A percentile compares a stretch with the other conserved stretches of the same genome.
Evolutionary conservation across 1,139 yeast species (phyloP).

Genomic region (Protomyces macrosporus): DNA sequence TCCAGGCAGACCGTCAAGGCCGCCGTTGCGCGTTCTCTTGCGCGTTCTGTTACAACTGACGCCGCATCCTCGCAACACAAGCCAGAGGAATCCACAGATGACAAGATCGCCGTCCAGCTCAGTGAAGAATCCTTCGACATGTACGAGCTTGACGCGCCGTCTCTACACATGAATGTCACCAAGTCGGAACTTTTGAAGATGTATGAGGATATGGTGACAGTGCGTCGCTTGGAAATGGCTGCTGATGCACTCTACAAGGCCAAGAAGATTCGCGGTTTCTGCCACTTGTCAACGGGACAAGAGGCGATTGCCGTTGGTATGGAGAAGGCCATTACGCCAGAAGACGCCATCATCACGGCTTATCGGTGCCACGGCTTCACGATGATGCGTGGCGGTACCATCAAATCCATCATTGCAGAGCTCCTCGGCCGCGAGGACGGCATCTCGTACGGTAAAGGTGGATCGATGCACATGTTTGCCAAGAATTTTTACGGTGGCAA

Average conservation of each 20-base stretch:
- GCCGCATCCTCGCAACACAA: conserved; percentile 24
- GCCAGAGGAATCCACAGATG: conserved; percentile 31
- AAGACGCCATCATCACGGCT: conserved; percentile 89
- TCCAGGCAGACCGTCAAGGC: background rate
- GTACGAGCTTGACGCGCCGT: conserved; percentile 64
- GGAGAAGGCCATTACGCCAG: conserved; percentile 80
- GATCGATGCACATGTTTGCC: conserved; percentile 98
- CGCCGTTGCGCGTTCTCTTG: background rate
- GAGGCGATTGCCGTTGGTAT: conserved; percentile 99
- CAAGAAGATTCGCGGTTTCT: conserved; percentile 94
- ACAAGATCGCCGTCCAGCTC: conserved; percentile 45
- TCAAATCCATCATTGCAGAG: conserved; percentile 86
- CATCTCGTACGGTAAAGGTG: conserved; percentile 96
- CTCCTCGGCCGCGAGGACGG: conserved; percentile 95
- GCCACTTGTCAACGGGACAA: conserved; percentile 98
- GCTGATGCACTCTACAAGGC: conserved; percentile 97
- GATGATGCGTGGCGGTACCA: conserved; percentile 90
- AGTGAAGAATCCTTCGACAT: conserved; percentile 81
- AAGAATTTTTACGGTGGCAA: conserved; percentile 97
- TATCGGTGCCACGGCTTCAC: conserved; percentile 98
- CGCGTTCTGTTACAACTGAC: conserved; percentile 27
- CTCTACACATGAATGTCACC: conserved; percentile 66
- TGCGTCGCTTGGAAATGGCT: conserved; percentile 97
- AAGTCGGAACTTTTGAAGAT: conserved; percentile 75
- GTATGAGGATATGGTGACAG: conserved; percentile 68